Evolutionary conservation across 352 stramenopile species (phyloP).

Genomic region (Aphanomyces cochlioides): DNA sequence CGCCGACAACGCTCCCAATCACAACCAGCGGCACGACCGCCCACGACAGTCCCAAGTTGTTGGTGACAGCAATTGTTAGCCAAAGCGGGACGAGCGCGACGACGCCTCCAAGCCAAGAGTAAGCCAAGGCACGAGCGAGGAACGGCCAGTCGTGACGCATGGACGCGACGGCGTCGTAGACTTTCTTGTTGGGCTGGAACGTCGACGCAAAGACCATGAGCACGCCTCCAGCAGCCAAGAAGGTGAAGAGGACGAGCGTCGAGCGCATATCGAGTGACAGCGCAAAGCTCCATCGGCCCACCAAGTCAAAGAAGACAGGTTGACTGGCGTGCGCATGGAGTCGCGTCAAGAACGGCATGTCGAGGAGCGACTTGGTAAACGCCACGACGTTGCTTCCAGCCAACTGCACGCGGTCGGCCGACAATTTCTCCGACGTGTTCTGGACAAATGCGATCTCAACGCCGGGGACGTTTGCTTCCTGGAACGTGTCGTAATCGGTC

Average conservation of each 20-base stretch:
- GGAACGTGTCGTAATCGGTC: conserved; percentile 17
- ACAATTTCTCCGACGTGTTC: conserved; percentile 7
- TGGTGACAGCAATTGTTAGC: neutral
- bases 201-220: neutral
- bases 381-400: conserved; percentile 14
- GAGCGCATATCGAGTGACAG: neutral
- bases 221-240: neutral
- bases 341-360: neutral
- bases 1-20: neutral
- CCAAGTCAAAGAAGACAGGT: conserved; percentile 23
- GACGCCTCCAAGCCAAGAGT: neutral
- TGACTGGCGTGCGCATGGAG: neutral
- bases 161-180: neutral
- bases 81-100: neutral
- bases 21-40: neutral
- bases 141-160: neutral
- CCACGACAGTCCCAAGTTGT: neutral
- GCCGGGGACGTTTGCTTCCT: conserved; percentile 6
- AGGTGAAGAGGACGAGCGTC: neutral
- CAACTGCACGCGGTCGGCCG: conserved; percentile 3
- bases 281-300: neutral
- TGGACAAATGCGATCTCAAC: conserved; percentile 26
- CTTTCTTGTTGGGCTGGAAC: neutral
- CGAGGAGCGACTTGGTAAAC: conserved; percentile 6
- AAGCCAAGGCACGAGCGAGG: neutral